A percentile compares a stretch with the other conserved stretches of the same genome.
Conservation (phyloP, 441 rosid genomes). For the Erodium moschatum region DNA sequence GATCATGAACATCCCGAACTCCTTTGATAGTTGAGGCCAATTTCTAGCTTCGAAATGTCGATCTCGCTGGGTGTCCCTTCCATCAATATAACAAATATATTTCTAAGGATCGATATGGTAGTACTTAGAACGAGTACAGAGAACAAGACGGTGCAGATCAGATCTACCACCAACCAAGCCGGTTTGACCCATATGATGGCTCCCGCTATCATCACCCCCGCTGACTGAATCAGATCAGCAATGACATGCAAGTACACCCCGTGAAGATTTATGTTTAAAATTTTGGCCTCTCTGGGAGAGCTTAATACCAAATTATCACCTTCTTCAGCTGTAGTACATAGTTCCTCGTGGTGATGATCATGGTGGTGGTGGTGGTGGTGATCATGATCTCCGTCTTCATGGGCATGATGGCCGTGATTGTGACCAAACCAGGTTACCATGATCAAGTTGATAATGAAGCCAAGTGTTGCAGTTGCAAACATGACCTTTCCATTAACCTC, state of each 20-base stretch:
- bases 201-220: conserved; percentile 67
- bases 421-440: conserved; percentile 30
- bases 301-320: conserved; percentile 25
- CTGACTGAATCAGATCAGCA: conserved; percentile 68
- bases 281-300: conserved; percentile 22
- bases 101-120: conserved; percentile 53
- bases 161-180: conserved; percentile 50
- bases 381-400: conserved; percentile 12
- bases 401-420: conserved; percentile 21
- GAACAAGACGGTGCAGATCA: conserved; percentile 52
- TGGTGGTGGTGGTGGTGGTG: conserved; percentile 21
- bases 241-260: conserved; percentile 69
- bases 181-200: conserved; percentile 58
- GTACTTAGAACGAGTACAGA: conserved; percentile 43
- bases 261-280: conserved; percentile 55
- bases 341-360: not conserved
- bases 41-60: conserved; percentile 33
- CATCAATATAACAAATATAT: conserved; percentile 45
- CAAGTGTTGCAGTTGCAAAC: conserved; percentile 53
- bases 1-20: conserved; percentile 47
- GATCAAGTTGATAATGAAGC: conserved; percentile 42
- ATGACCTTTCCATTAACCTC: conserved; percentile 41
- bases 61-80: conserved; percentile 44
- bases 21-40: conserved; percentile 44
- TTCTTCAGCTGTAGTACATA: not conserved